Conservation (phyloP, 208 protist species). For the Porcisia deanei region DNA sequence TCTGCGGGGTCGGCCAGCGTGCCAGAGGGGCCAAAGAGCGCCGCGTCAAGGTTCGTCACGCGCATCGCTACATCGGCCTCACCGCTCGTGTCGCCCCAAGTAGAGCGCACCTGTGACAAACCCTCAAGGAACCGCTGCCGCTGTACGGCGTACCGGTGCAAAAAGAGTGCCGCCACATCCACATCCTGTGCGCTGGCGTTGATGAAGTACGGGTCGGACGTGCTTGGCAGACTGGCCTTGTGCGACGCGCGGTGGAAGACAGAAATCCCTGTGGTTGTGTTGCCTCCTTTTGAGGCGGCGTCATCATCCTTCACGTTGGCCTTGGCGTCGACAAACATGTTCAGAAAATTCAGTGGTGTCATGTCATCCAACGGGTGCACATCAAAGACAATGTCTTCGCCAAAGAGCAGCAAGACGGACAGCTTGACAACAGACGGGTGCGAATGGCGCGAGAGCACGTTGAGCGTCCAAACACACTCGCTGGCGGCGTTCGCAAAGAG, state of each 20-base stretch:
- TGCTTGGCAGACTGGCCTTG: conserved; percentile 70
- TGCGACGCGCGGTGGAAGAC: conserved; percentile 82
- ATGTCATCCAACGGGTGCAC: conserved; percentile 92
- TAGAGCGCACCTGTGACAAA: conserved; percentile 77
- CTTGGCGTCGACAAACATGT: conserved; percentile 91
- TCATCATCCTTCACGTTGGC: conserved; percentile 41
- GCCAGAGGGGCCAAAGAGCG: conserved; percentile 84
- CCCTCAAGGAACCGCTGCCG: conserved; percentile 84
- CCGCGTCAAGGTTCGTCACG: conserved; percentile 63
- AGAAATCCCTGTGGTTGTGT: conserved; percentile 49
- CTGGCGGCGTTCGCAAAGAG: conserved; percentile 73
- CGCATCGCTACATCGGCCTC: conserved; percentile 80
- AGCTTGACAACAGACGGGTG: conserved; percentile 92
- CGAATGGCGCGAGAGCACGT: conserved; percentile 77
- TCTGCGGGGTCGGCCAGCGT: conserved; percentile 31
- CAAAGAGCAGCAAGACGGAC: conserved; percentile 81
- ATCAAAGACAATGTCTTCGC: conserved; percentile 89
- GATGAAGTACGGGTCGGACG: conserved; percentile 89
- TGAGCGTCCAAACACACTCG: conserved; percentile 84
- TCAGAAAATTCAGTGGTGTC: conserved; percentile 82
- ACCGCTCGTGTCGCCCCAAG: conserved; percentile 84
- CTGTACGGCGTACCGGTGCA: conserved; percentile 92
- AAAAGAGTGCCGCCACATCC: conserved; percentile 83
- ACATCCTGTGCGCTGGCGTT: conserved; percentile 80
- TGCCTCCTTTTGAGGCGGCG: conserved; percentile 26